Conservation (phyloP, 352 stramenopile genomes). For the Phytophthora cactorum region DNA sequence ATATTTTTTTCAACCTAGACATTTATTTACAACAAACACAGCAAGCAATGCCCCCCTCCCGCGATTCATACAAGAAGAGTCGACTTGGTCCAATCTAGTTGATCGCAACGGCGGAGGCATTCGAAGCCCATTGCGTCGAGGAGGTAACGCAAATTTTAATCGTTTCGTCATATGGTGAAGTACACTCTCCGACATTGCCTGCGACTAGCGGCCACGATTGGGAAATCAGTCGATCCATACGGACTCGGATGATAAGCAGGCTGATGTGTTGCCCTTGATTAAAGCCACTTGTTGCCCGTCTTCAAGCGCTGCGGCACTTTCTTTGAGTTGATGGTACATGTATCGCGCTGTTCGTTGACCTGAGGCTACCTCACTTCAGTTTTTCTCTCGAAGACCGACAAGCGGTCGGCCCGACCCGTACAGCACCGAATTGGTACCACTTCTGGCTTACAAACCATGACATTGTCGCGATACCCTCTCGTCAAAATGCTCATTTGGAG, state of each 20-base stretch:
- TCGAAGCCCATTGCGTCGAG: too few relatives aligned
- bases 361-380: conserved; percentile 4
- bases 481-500: not conserved
- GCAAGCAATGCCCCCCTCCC: too few relatives aligned
- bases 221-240: conserved; percentile 11
- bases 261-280: conserved; percentile 22
- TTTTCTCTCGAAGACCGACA: conserved; percentile 1
- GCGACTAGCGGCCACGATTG: conserved; percentile 6
- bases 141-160: too few relatives aligned
- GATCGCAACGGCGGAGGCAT: too few relatives aligned
- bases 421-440: not conserved
- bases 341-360: conserved; percentile 5
- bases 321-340: conserved; percentile 2
- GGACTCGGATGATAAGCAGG: conserved; percentile 15
- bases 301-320: conserved; percentile 17
- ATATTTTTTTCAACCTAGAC: too few relatives aligned
- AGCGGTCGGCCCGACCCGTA: not conserved
- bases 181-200: not conserved
- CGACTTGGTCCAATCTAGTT: too few relatives aligned
- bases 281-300: conserved; percentile 9
- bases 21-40: too few relatives aligned
- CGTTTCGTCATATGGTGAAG: not conserved
- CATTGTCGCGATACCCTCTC: not conserved
- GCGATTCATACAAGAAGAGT: too few relatives aligned
- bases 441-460: conserved; percentile 4